Evolutionary conservation across 345 rosid species (phyloP), one percentile per base, ranked within the genome.

Genomic region (Heritiera littoralis): DNA sequence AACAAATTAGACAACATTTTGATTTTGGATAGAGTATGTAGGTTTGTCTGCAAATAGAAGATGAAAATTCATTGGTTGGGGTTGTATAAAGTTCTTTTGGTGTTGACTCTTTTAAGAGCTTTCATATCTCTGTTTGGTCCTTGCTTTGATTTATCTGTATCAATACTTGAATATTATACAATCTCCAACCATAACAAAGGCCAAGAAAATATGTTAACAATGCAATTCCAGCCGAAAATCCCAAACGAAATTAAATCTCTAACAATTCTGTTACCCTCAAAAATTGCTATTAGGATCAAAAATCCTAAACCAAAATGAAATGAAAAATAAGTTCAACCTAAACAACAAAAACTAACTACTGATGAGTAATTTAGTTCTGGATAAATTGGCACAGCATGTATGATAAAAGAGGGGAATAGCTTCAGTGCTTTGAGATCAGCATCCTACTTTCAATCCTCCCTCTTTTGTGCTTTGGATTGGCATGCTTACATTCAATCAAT

Each of bases 391-490:
- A 7, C 23, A n/a, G 28, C 23, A 7, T 17, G 28, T 4, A 28
- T 38, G 9, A 28, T 6, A 23, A 49, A 49, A 30, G 15, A 13
- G 61, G 6, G 61, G 6, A 73, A 28, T 23, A 20, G 70, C 32
- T 18, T 20, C n/a, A 2, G 48, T 32, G 30, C 49, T 69, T 46
- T 69, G 18, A 48, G 40, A 12, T 49, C 49, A 43, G 60, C 59
- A 14, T 7, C 55, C 43, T 41, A 38, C 43, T 3, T 75, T 82
- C 77, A 88, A 75, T 91, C 94, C 1, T 91, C 94, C 89, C 20
- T 85, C 94, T 0, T 35, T 35, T 1, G 38, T 35, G 38, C 38
- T 35, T 35, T 35, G 38, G 38, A 35, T 35, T 3, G 3, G 38
- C 38, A 35, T 35, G 38, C 38, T 35, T 35, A 35, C 43, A 41